Evolutionary conservation across 345 rosid genomes (phyloP), one percentile per base, ranked within the genome.

Genomic region (Gossypium sturtianum): DNA sequence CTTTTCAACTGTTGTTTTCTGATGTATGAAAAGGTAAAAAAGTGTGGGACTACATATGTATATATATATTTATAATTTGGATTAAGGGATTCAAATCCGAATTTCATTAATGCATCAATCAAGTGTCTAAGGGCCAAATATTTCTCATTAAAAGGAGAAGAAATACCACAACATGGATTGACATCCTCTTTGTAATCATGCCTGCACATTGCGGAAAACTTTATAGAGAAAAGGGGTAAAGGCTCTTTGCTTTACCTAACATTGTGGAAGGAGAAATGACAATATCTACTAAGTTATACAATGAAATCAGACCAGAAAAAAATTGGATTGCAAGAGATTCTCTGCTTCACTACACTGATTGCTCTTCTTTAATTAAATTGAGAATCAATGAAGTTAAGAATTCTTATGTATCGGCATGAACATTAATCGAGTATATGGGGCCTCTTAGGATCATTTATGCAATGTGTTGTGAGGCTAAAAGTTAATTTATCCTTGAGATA

Each of bases 151-250:
- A 48, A 48, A 12, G 15, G 16, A 58, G 17, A 59, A 61, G 56
- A 51, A 16, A 70, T 15, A 59, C 25, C 29, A 59, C 15, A 38
- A 62, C 22, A 38, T 63, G 67, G 48, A 63, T 63, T 63, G 67
- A 63, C n/a, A 48, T 52, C 58, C 20, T 72, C 53, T 34, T 34
- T 72, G 52, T 43, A 72, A 54, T 69, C 59, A 47, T 67, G 71
- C 7, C 69, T 67, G 29, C 38, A 20, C 71, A 22, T 12, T 19
- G 44, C n/a, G 34, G 70, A 1, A 22, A 57, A 17, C 19, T 17
- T 57, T 22, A 57, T 57, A 57, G 4, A 22, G 2, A 22, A 57
- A 20, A 57, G 12, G 22, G 43, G 34, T 62, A 48, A 48, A 68
- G 43, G 13, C 20, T 22, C 72, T 48, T 68, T 68, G 41, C 72